phyloP scores from a whole-genome alignment of 805 yeast species.

The Candida nanaspora region DNA sequence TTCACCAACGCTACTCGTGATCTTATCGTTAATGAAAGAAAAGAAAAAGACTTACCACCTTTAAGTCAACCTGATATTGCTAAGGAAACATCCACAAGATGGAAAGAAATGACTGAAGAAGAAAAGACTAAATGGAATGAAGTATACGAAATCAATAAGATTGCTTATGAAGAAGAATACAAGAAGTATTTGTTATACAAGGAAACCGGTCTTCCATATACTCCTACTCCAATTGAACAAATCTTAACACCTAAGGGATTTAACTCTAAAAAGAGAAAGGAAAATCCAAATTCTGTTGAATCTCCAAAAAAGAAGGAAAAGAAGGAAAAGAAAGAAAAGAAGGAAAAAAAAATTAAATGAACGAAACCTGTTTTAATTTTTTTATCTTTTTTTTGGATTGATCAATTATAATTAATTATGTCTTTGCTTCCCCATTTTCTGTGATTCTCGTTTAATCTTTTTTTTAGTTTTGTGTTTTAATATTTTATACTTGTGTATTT shows the following conservation, averaged over 20 bases:
- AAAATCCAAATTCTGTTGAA: slow-evolving; percentile 20
- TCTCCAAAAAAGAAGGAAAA: slow-evolving; percentile 44
- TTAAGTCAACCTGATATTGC: slow-evolving; percentile 73
- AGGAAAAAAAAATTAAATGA: slow-evolving; percentile 2
- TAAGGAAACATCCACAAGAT: slow-evolving; percentile 66
- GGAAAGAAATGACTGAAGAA: slow-evolving; percentile 65
- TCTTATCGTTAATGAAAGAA: slow-evolving; percentile 61
- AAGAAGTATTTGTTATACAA: slow-evolving; percentile 22
- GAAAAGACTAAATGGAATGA: slow-evolving; percentile 72
- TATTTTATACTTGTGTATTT: too few relatives aligned
- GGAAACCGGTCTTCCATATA: slow-evolving; percentile 20
- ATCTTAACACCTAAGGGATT: slow-evolving; percentile 17
- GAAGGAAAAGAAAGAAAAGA: slow-evolving; percentile 41
- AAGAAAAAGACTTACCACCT: slow-evolving; percentile 48
- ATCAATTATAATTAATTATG: too few relatives aligned
- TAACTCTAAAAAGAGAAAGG: slow-evolving; percentile 31
- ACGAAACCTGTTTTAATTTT: background rate
- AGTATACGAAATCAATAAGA: slow-evolving; percentile 41
- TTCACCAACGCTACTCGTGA: slow-evolving; percentile 73
- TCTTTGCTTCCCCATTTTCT: too few relatives aligned
- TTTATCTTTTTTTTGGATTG: background rate
- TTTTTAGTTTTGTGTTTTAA: too few relatives aligned
- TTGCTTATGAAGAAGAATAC: slow-evolving; percentile 23
- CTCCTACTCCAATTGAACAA: slow-evolving; percentile 9
- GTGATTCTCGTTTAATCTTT: too few relatives aligned